Evolutionary conservation across 2,329 filamentous ascomycete species (phyloP).

Genomic region (Curvularia verruculosa): DNA sequence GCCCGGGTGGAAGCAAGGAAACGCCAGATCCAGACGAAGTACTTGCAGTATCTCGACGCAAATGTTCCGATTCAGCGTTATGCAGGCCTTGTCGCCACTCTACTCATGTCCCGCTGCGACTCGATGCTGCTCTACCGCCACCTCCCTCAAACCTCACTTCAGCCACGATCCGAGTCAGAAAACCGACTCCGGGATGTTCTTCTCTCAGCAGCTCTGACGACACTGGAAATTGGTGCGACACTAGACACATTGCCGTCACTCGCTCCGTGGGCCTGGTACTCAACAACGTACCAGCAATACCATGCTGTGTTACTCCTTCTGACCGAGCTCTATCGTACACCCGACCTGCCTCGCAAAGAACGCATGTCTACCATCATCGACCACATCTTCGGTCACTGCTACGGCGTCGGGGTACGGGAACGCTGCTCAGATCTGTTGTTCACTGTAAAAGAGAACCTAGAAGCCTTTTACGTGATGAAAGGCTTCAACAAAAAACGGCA

Average conservation of each 20-base stretch:
- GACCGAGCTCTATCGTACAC: constrained; percentile 48
- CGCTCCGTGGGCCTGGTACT: constrained; percentile 47
- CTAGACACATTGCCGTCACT: constrained; percentile 47
- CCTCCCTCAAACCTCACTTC: constrained; percentile 43
- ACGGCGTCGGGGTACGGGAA: constrained; percentile 45
- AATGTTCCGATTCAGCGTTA: constrained; percentile 45
- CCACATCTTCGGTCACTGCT: constrained; percentile 50
- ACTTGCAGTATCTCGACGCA: constrained; percentile 44
- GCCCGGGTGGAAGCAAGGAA: constrained; percentile 45
- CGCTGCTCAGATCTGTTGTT: constrained; percentile 45
- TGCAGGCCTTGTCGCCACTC: constrained; percentile 46
- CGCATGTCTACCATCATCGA: constrained; percentile 49
- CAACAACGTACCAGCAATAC: constrained; percentile 49
- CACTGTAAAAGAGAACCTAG: constrained; percentile 49
- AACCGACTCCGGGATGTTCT: constrained; percentile 47
- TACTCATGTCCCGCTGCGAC: constrained; percentile 49
- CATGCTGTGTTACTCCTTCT: constrained; percentile 46
- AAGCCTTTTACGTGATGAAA: constrained; percentile 49
- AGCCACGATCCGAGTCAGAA: constrained; percentile 45
- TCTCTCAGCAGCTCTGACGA: constrained; percentile 45
- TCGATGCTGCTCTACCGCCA: constrained; percentile 50
- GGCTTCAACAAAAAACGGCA: constrained; percentile 41
- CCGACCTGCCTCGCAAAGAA: constrained; percentile 43
- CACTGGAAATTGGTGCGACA: constrained; percentile 48
- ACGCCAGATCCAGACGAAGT: constrained; percentile 43